phyloP scores from a whole-genome alignment of 2,329 filamentous ascomycete genomes.

The Pseudogymnoascus sp. region DNA sequence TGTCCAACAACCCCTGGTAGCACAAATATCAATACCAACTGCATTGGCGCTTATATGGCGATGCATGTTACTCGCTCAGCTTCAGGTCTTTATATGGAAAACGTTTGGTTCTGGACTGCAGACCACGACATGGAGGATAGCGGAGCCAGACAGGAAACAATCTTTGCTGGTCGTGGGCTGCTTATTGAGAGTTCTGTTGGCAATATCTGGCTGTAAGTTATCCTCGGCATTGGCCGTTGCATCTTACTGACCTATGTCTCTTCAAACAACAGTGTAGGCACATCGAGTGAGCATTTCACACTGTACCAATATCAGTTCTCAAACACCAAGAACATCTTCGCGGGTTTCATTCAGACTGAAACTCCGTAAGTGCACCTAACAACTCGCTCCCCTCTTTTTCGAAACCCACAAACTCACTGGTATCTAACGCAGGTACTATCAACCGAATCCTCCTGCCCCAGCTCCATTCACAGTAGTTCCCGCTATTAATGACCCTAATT shows the following conservation, averaged over 20 bases:
- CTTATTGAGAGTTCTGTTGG: constrained; percentile 39
- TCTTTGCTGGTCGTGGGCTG: constrained; percentile 39
- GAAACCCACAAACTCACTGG: not conserved
- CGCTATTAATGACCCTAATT: constrained; percentile 43
- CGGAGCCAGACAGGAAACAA: constrained; percentile 47
- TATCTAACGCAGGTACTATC: constrained; percentile 45
- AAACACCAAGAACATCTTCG: constrained; percentile 23
- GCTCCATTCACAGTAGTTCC: constrained; percentile 48
- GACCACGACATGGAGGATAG: constrained; percentile 34
- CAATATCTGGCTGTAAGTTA: constrained; percentile 42
- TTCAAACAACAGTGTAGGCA: constrained; percentile 53
- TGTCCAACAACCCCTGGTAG: constrained; percentile 49
- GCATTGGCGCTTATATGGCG: constrained; percentile 29
- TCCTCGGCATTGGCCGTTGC: constrained; percentile 31
- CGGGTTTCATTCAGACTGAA: constrained; percentile 22
- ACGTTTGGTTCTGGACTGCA: constrained; percentile 40
- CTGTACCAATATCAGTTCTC: constrained; percentile 46
- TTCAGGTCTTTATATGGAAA: constrained; percentile 41
- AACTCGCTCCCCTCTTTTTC: not conserved
- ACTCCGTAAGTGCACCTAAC: constrained; percentile 38
- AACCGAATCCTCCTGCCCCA: constrained; percentile 53
- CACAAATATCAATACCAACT: constrained; percentile 25
- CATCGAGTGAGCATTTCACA: constrained; percentile 42
- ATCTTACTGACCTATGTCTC: constrained; percentile 68
- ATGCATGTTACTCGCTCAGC: constrained; percentile 28